Base-by-base conservation (phyloP, 768 basidiomycete genomes). In the Amyloporia xantha region DNA sequence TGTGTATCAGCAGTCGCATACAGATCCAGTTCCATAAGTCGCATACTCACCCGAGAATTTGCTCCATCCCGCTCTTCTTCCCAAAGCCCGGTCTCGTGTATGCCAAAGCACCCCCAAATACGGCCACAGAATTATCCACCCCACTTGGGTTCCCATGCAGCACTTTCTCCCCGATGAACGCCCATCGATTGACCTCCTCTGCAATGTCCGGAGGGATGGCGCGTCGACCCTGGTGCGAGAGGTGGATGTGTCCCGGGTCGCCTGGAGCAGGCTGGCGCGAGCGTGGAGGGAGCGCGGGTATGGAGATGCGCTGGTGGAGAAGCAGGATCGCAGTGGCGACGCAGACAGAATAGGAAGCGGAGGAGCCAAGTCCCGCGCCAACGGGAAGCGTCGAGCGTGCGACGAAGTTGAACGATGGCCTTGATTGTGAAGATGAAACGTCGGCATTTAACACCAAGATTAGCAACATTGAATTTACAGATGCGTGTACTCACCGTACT, bases 61-160 rank as follows among this genome's bases (percentile, higher is more conserved):
- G 68, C 64, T 91, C 84, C 84, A 97, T 86, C 26, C 89, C 88
- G 52, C 84, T 79, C 65, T 82, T 81, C 68, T 72, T 82, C 44
- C 76, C 81, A 54, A 86, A 90, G 51, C 86, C 83, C 56, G 89
- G 72, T 48, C 88, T 80, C 15, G 86, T 89, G 68, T 95, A 99
- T 17, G 84, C 81, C 55, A 98, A 72, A 23, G 92, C 96, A 41
- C 95, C 95, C 17, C 96, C 96, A 60, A 84, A 88, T 0, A 92
- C 87, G 13, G 89, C 78, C 28, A 97, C 91, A 17, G 93, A 88
- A 65, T 99, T 98, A 65, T 99, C 96, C 20, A 99, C 88, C 7
- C 96, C 96, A 58, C 91, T 95, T 2, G 96, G 96, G 60, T 88
- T 98, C 0, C 96, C 96, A 63, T 99, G 96, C 44, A 97, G 70